These are phyloP conservation scores for Evernia prunastri DNA, from an alignment of 495 filamentous ascomycete species.

Conservation along the genomic window DNA sequence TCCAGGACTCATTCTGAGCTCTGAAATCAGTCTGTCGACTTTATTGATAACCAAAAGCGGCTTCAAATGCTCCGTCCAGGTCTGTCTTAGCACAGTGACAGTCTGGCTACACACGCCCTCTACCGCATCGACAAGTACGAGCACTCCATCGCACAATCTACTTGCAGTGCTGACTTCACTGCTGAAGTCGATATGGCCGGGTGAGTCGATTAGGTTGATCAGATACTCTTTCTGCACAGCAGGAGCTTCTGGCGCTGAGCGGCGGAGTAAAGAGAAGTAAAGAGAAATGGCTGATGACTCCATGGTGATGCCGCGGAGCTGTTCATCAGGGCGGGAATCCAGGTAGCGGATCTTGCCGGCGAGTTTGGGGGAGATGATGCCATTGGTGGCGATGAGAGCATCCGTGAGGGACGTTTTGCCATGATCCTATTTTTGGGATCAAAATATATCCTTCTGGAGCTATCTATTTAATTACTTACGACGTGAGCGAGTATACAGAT, in stretches of 20 bases:
- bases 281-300: conserved; percentile 97
- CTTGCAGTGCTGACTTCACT: conserved; percentile 96
- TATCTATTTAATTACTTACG: conserved; percentile 43
- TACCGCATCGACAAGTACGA: conserved; percentile 95
- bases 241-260: conserved; percentile 57
- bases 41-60: conserved; percentile 97
- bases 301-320: conserved; percentile 97
- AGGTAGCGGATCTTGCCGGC: conserved; percentile 98
- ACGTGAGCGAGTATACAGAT: conserved; percentile 98
- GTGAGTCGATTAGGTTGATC: conserved; percentile 97
- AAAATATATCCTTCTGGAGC: conserved; percentile 11
- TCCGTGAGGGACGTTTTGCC: conserved; percentile 98
- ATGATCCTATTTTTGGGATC: conserved; percentile 58
- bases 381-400: conserved; percentile 94
- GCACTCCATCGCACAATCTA: conserved; percentile 86
- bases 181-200: conserved; percentile 97
- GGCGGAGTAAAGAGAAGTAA: conserved; percentile 83
- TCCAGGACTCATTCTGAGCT: conserved; percentile 81
- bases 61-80: conserved; percentile 93
- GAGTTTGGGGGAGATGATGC: conserved; percentile 96
- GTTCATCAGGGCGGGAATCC: conserved; percentile 94
- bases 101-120: conserved; percentile 98
- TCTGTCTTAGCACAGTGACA: conserved; percentile 89
- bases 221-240: conserved; percentile 80
- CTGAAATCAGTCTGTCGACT: conserved; percentile 87